These are phyloP conservation scores for Phaeoacremonium minimum DNA, from an alignment of 2,329 filamentous ascomycete species.

Conservation along the genomic window DNA sequence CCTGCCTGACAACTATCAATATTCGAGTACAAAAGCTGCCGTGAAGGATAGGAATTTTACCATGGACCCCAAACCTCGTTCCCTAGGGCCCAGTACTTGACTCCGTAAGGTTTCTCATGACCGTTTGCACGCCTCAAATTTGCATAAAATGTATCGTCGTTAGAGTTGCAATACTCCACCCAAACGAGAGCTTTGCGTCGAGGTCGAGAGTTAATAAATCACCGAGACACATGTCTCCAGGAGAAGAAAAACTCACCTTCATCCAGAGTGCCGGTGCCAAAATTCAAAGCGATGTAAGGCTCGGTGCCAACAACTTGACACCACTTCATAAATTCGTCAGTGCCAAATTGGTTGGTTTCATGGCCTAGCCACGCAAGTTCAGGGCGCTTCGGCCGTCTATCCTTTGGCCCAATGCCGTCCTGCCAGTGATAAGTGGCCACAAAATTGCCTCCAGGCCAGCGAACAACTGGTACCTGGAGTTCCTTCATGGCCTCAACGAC, in stretches of 20 bases:
- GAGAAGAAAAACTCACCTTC: constrained; percentile 22
- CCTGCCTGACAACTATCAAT: constrained; percentile 35
- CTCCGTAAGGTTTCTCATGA: constrained; percentile 68
- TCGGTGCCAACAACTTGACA: constrained; percentile 67
- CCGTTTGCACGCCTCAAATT: constrained; percentile 74
- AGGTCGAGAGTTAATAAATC: background rate
- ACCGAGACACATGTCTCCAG: background rate
- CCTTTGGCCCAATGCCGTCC: constrained; percentile 71
- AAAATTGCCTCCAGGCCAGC: constrained; percentile 82
- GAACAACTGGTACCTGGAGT: constrained; percentile 69
- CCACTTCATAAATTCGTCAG: constrained; percentile 82
- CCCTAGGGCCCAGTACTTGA: constrained; percentile 83
- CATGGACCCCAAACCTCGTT: constrained; percentile 67
- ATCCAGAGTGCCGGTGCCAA: constrained; percentile 64
- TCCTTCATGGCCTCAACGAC: constrained; percentile 70
- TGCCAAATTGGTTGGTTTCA: constrained; percentile 76
- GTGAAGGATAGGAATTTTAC: constrained; percentile 1
- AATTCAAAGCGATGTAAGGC: constrained; percentile 75
- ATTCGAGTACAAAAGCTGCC: background rate
- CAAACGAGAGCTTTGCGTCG: constrained; percentile 51
- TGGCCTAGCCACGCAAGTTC: constrained; percentile 76
- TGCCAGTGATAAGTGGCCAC: constrained; percentile 81
- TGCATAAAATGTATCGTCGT: constrained; percentile 71
- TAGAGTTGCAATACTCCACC: constrained; percentile 82
- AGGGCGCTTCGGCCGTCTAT: constrained; percentile 59